These are phyloP conservation scores for Chlorella sp. DNA, from an alignment of 139 green algal species.

Conservation along the genomic window DNA sequence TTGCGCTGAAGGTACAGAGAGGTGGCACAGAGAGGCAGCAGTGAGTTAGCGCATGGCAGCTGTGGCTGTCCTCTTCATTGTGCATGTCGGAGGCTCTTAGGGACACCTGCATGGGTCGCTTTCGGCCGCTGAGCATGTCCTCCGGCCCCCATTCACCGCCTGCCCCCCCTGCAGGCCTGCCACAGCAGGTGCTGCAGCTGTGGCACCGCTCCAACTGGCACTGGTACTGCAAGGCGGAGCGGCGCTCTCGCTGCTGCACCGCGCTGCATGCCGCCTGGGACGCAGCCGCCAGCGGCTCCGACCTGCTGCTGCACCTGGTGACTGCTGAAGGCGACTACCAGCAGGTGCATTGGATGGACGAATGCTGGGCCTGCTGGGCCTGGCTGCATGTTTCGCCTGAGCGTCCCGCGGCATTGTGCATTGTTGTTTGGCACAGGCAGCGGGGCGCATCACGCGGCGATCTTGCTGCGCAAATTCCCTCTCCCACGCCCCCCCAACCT, in stretches of 20 bases:
- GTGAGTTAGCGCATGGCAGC: no score
- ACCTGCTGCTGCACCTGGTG: slow-evolving; percentile 58
- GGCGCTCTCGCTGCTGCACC: slow-evolving; percentile 29
- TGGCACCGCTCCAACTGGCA: slow-evolving; percentile 97
- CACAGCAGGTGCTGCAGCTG: slow-evolving; percentile 73
- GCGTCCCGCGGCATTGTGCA: no score
- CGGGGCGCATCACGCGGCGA: no score
- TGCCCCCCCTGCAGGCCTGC: slow-evolving; percentile 4
- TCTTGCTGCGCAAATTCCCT: no score
- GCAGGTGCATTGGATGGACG: not conserved
- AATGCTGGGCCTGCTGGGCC: not conserved
- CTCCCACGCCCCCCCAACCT: not conserved
- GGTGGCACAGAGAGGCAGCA: no score
- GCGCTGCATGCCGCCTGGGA: slow-evolving; percentile 28
- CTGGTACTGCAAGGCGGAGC: slow-evolving; percentile 94
- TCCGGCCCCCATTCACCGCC: not conserved
- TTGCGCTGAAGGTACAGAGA: no score
- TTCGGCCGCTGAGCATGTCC: not conserved
- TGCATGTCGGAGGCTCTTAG: no score
- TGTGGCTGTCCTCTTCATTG: no score
- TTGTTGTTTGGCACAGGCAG: no score
- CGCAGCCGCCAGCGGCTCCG: not conserved
- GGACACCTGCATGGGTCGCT: no score
- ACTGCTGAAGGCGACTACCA: slow-evolving; percentile 37
- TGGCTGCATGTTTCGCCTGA: no score